phyloP scores from a whole-genome alignment of 345 rosid genomes.

The Salix purpurea region DNA sequence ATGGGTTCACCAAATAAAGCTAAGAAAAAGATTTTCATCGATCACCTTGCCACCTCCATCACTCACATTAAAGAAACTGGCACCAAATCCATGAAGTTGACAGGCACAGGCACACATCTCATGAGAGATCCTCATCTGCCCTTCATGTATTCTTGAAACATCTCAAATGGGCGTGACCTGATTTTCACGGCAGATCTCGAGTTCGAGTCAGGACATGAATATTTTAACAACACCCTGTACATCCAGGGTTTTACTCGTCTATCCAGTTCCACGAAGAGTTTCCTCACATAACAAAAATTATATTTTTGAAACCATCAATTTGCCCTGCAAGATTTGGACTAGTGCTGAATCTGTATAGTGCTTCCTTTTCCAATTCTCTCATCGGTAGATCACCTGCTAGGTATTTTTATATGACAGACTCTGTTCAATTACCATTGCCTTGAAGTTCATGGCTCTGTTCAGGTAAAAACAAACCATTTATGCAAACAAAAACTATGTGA shows the following conservation, averaged over 20 bases:
- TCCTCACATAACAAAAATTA: no score
- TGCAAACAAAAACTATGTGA: no score
- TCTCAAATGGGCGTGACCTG: no score
- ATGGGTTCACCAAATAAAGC: constrained; percentile 7
- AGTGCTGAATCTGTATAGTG: not conserved
- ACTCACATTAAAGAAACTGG: not conserved
- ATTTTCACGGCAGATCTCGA: no score
- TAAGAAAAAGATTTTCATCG: not conserved
- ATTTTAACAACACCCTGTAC: fast-evolving
- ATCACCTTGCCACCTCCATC: not conserved
- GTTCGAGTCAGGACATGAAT: no score
- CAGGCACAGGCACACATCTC: not conserved
- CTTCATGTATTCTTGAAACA: not conserved
- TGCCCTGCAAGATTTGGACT: not conserved
- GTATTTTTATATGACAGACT: no score
- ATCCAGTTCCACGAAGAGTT: no score
- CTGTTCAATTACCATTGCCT: no score
- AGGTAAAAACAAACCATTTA: no score
- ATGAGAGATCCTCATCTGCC: not conserved
- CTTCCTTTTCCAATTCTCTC: not conserved
- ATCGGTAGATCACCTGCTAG: not conserved
- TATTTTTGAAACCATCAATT: no score
- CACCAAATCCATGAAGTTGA: not conserved
- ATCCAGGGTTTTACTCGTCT: no score
- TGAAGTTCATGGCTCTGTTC: no score